A percentile compares a stretch with the other conserved stretches of the same genome.
These are phyloP conservation scores for Silene uniflora DNA, from an alignment of 148 eudicot genomes.

Conservation along the genomic window DNA sequence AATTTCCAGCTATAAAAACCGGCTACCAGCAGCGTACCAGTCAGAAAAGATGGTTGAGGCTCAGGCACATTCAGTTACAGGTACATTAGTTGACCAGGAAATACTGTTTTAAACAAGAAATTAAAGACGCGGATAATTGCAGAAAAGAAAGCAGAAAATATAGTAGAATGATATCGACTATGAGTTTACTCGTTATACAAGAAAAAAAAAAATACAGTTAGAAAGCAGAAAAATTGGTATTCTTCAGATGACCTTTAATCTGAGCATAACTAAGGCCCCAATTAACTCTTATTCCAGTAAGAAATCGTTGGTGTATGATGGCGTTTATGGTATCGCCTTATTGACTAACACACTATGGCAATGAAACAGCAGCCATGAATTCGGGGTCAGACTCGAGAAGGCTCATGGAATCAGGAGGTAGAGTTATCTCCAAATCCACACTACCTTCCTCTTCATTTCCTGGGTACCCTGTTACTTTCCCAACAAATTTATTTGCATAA, in stretches of 20 bases:
- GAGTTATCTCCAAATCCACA: constrained; percentile 67
- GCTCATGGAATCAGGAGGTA: constrained; percentile 52
- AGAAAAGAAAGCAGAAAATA: no score
- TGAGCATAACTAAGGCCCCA: neutral
- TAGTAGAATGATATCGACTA: no score
- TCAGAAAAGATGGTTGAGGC: neutral
- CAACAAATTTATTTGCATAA: constrained; percentile 49
- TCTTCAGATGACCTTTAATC: neutral
- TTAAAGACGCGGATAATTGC: no score
- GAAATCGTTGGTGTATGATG: constrained; percentile 6
- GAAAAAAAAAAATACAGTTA: no score
- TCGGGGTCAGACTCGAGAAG: constrained; percentile 47
- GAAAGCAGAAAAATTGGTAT: no score
- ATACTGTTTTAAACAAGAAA: neutral
- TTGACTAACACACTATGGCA: constrained; percentile 11
- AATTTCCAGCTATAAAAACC: no score
- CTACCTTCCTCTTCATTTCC: constrained; percentile 56
- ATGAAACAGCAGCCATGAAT: constrained; percentile 48
- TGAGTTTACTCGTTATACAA: no score
- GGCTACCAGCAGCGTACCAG: no score
- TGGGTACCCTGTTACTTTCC: constrained; percentile 56
- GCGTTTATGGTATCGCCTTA: neutral
- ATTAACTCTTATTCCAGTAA: constrained; percentile 35
- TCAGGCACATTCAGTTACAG: neutral
- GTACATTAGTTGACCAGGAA: neutral